Evolutionary conservation across 2,329 filamentous ascomycete genomes (phyloP).

Genomic region (Stagonosporopsis vannaccii): DNA sequence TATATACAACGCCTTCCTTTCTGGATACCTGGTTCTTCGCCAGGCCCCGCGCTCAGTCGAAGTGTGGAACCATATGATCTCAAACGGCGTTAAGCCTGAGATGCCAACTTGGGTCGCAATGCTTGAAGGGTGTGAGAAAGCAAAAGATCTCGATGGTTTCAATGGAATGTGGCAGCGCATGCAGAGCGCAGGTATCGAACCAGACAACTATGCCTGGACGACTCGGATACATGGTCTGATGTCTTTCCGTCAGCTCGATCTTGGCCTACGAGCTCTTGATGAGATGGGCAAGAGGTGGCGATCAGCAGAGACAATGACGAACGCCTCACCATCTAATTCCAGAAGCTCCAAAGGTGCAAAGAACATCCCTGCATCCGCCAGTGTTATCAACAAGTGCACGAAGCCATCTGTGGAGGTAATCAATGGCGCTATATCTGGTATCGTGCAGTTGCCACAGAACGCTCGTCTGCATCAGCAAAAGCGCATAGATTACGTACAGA

Average conservation of each 20-base stretch:
- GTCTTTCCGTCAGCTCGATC: slow-evolving; percentile 59
- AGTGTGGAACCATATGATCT: slow-evolving; percentile 65
- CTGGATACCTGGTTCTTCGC: slow-evolving; percentile 55
- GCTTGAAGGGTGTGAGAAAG: slow-evolving; percentile 72
- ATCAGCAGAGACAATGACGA: slow-evolving; percentile 39
- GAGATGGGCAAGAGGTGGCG: slow-evolving; percentile 71
- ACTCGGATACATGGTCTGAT: slow-evolving; percentile 73
- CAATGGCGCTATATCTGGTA: slow-evolving; percentile 72
- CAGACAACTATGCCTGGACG: slow-evolving; percentile 74
- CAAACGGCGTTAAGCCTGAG: slow-evolving; percentile 64
- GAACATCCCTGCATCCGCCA: slow-evolving; percentile 22
- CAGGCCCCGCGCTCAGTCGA: slow-evolving; percentile 56
- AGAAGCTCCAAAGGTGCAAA: slow-evolving; percentile 20
- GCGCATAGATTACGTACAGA: slow-evolving; percentile 45
- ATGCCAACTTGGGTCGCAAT: slow-evolving; percentile 75
- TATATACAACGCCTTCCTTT: slow-evolving; percentile 57
- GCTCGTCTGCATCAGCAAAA: slow-evolving; percentile 48
- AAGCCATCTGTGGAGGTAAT: slow-evolving; percentile 70
- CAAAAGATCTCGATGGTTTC: slow-evolving; percentile 66
- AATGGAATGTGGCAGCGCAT: slow-evolving; percentile 73
- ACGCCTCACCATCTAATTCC: slow-evolving; percentile 16
- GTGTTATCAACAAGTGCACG: slow-evolving; percentile 53
- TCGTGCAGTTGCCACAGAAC: slow-evolving; percentile 56
- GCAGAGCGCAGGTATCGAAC: slow-evolving; percentile 61
- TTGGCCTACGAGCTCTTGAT: slow-evolving; percentile 68